Evolutionary conservation across 257 asterid species (phyloP).

Genomic region (Perilla frutescens): DNA sequence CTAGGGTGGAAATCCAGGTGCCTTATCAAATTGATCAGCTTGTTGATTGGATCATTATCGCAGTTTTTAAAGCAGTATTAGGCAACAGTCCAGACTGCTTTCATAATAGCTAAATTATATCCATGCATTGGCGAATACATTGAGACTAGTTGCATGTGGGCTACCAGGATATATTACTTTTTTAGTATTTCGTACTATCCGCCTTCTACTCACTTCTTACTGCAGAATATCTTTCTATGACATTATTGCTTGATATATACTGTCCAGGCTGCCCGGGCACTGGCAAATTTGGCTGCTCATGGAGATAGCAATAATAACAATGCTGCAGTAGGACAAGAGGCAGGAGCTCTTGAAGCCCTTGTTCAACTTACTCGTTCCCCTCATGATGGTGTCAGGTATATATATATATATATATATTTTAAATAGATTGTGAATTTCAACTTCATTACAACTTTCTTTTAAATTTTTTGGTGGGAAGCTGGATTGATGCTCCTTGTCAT

Average conservation of each 20-base stretch:
- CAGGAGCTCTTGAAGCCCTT: conserved; percentile 86
- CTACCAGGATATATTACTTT: too few relatives aligned
- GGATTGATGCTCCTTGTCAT: conserved; percentile 4
- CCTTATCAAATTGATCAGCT: neutral
- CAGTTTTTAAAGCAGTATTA: neutral
- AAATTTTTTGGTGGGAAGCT: neutral
- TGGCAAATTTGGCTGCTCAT: conserved; percentile 90
- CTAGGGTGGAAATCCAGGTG: neutral
- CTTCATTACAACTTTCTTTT: neutral
- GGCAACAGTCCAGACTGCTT: too few relatives aligned
- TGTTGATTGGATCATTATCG: neutral
- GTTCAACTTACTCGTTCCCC: conserved; percentile 77
- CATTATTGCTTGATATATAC: conserved; percentile 11
- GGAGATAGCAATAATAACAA: conserved; percentile 84
- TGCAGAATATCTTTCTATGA: neutral
- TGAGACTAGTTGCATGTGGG: too few relatives aligned
- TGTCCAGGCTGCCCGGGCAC: conserved; percentile 84
- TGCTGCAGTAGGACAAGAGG: conserved; percentile 84
- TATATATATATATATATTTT: too few relatives aligned
- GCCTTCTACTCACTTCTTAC: neutral
- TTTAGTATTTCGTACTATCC: neutral
- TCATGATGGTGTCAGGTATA: conserved; percentile 82
- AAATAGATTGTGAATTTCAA: neutral
- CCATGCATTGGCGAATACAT: too few relatives aligned
- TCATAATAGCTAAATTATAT: too few relatives aligned